A percentile compares a stretch with the other conserved stretches of the same genome.
Conservation (phyloP, 139 green algal genomes). For the Asterochloris sp. region DNA sequence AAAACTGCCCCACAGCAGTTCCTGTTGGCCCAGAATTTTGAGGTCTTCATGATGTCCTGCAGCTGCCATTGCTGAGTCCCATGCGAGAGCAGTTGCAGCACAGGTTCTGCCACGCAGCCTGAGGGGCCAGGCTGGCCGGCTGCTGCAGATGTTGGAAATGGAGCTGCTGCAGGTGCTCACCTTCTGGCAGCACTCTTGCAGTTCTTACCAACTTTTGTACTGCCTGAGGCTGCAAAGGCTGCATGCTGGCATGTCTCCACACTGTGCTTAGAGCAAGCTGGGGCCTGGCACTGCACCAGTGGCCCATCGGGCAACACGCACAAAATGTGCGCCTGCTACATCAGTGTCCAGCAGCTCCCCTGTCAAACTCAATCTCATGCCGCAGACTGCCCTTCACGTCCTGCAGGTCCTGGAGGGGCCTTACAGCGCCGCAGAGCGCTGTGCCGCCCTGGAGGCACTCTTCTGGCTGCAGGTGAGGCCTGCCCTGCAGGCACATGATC, state of each 20-base stretch:
- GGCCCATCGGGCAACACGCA: too few species aligned
- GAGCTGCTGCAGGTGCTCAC: slow-evolving; percentile 8
- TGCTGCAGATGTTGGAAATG: slow-evolving; percentile 4
- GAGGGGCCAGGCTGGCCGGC: slow-evolving; percentile 1
- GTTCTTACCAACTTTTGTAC: slow-evolving; percentile 15
- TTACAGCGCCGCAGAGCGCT: slow-evolving; percentile 31
- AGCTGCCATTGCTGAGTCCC: slow-evolving; percentile 23
- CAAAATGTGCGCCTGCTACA: too few species aligned
- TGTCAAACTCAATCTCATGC: too few species aligned
- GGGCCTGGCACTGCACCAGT: too few species aligned
- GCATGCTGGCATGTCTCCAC: too few species aligned
- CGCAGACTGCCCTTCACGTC: neutral
- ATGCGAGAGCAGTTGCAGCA: slow-evolving; percentile 10
- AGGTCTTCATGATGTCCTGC: neutral
- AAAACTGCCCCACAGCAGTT: neutral
- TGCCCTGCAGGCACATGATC: neutral
- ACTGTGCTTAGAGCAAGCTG: too few species aligned
- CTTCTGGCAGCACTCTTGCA: slow-evolving; percentile 24
- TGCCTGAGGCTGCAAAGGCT: slow-evolving; percentile 2
- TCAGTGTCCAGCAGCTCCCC: too few species aligned
- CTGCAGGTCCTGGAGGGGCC: slow-evolving; percentile 20
- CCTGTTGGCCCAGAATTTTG: neutral
- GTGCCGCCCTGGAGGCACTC: slow-evolving; percentile 45
- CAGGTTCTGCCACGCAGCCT: neutral
- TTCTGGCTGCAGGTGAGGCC: slow-evolving; percentile 48